These are phyloP conservation scores for Ascochyta koolunga DNA, from an alignment of 2,329 filamentous ascomycete genomes.

Conservation along the genomic window DNA sequence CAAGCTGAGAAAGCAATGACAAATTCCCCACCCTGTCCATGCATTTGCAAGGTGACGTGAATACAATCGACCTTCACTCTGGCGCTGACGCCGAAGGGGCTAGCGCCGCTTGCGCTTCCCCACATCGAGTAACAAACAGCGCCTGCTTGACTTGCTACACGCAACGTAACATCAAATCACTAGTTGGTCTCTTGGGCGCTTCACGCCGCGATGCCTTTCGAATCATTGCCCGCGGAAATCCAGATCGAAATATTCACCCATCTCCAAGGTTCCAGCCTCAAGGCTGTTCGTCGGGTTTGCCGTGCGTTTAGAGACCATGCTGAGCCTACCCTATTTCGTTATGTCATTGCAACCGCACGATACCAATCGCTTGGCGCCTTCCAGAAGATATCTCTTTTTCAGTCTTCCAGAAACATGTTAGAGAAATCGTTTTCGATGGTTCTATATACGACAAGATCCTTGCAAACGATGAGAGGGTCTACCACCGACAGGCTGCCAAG, in stretches of 20 bases:
- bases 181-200: not conserved
- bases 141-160: constrained; percentile 1
- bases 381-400: constrained; percentile 34
- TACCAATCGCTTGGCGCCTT: constrained; percentile 38
- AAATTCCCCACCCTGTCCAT: not conserved
- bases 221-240: constrained; percentile 35
- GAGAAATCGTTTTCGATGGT: constrained; percentile 42
- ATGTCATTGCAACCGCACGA: constrained; percentile 34
- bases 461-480: constrained; percentile 19
- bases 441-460: constrained; percentile 27
- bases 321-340: constrained; percentile 32
- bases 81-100: not conserved
- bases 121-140: constrained; percentile 11
- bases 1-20: constrained; percentile 55
- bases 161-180: not conserved
- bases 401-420: constrained; percentile 34
- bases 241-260: constrained; percentile 37
- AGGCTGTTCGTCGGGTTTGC: constrained; percentile 31
- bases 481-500: constrained; percentile 7
- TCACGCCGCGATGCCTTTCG: constrained; percentile 11
- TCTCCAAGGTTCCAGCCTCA: constrained; percentile 29
- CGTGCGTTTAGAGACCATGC: constrained; percentile 30
- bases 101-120: constrained; percentile 4
- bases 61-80: constrained; percentile 3
- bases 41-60: not conserved